Evolutionary conservation across 306 rosid genomes (phyloP).

Genomic region (Quercus engelmannii): DNA sequence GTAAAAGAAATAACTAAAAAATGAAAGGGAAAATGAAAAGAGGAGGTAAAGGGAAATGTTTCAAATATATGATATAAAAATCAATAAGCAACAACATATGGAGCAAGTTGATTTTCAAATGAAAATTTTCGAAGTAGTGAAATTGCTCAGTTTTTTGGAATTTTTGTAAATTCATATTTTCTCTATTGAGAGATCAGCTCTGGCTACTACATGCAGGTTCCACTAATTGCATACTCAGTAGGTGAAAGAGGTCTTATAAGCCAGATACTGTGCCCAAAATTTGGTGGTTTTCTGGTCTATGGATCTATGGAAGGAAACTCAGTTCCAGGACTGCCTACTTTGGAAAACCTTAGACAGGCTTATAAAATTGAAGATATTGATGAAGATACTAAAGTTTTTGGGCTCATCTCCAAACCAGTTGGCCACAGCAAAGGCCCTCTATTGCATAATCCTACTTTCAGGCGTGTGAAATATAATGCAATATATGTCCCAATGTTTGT

Average conservation of each 20-base stretch:
- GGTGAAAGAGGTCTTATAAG: slow-evolving; percentile 51
- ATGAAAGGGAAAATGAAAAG: background rate
- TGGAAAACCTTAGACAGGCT: slow-evolving; percentile 27
- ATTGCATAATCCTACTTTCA: slow-evolving; percentile 44
- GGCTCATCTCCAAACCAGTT: slow-evolving; percentile 54
- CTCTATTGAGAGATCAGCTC: background rate
- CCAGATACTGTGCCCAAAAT: slow-evolving; percentile 41
- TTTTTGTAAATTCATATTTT: background rate
- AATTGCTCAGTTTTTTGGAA: background rate
- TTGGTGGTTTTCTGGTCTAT: slow-evolving; percentile 40
- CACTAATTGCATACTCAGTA: slow-evolving; percentile 41
- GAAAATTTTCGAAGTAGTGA: background rate
- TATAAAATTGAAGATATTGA: slow-evolving; percentile 31
- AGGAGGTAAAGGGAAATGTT: background rate
- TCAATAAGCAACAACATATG: no score
- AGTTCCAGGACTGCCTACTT: slow-evolving; percentile 32
- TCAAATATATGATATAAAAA: background rate
- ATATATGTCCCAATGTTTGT: slow-evolving; percentile 49
- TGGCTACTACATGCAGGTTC: slow-evolving; percentile 26
- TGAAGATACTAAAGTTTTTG: slow-evolving; percentile 39
- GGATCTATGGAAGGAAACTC: slow-evolving; percentile 39
- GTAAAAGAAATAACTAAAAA: background rate
- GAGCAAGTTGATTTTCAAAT: background rate
- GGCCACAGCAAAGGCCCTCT: slow-evolving; percentile 53
- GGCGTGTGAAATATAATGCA: slow-evolving; percentile 37